Conservation (phyloP, 192 early-diverging fungal species). For the Mortierella alpina region DNA sequence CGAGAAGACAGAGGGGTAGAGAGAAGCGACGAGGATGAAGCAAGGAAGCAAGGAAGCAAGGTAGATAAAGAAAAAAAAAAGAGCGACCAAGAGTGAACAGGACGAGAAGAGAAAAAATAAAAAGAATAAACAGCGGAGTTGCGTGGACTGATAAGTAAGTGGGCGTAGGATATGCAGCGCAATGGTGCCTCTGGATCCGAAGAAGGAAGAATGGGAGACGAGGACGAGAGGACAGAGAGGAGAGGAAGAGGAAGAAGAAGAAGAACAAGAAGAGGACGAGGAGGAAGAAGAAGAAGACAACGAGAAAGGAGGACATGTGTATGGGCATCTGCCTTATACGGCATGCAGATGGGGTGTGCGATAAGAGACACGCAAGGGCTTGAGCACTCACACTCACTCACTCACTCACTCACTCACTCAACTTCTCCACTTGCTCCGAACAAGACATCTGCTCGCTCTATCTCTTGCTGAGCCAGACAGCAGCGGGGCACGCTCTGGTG, state of each 20-base stretch:
- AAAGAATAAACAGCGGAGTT: background rate
- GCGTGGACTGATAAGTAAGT: background rate
- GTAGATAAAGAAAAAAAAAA: background rate
- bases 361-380: too few relatives aligned
- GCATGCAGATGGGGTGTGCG: too few relatives aligned
- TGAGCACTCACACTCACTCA: too few relatives aligned
- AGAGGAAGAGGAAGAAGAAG: background rate
- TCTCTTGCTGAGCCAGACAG: too few relatives aligned
- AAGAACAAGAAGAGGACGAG: background rate
- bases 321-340: too few relatives aligned
- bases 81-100: background rate
- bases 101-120: background rate
- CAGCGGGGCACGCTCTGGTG: too few relatives aligned
- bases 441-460: too few relatives aligned
- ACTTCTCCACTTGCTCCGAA: too few relatives aligned
- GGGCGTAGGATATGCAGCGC: background rate
- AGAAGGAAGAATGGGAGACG: background rate
- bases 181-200: background rate
- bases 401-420: too few relatives aligned
- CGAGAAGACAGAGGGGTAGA: background rate
- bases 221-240: background rate
- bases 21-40: background rate
- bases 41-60: conserved; percentile 1
- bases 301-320: conserved; percentile 4
- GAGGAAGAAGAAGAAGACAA: background rate